Evolutionary conservation across 805 yeast genomes (phyloP).

Genomic region (Jamesozyma rosinii): DNA sequence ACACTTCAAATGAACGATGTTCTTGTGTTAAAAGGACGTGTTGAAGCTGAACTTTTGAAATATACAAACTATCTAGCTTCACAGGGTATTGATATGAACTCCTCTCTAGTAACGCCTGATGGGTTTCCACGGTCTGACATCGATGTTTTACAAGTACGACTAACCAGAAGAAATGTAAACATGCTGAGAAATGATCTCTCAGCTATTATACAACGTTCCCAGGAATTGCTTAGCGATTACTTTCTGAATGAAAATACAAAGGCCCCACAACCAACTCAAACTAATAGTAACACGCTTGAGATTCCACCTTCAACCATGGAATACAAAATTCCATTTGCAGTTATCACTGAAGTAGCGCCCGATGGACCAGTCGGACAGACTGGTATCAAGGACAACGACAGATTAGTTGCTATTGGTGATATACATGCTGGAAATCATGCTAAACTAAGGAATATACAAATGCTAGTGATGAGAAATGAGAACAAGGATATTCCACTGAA

Average conservation of each 20-base stretch:
- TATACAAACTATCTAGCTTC: conserved; percentile 37
- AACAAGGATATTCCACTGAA: conserved; percentile 22
- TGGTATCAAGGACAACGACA: conserved; percentile 50
- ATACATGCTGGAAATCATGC: conserved; percentile 49
- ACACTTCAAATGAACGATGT: conserved; percentile 14
- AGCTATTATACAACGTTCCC: conserved; percentile 39
- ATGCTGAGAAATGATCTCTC: conserved; percentile 62
- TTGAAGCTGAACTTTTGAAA: conserved; percentile 36
- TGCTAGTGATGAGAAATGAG: conserved; percentile 35
- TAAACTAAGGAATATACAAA: conserved; percentile 38
- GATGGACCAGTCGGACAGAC: conserved; percentile 49
- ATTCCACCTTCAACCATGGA: not conserved
- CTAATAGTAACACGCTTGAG: not conserved
- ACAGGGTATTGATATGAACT: conserved; percentile 51
- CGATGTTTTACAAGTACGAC: conserved; percentile 63
- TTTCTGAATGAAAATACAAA: conserved; percentile 21
- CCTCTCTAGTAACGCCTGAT: conserved; percentile 55
- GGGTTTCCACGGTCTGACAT: conserved; percentile 84
- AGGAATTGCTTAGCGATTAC: conserved; percentile 38
- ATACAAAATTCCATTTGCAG: conserved; percentile 44
- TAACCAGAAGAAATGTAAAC: conserved; percentile 53
- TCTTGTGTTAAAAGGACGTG: conserved; percentile 27
- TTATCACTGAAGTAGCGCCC: conserved; percentile 39
- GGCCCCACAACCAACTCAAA: not conserved
- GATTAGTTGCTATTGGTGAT: conserved; percentile 43